Evolutionary conservation across 768 basidiomycete species (phyloP), one percentile per base, ranked within the genome.

Genomic region (Chlorophyllum brunneum): DNA sequence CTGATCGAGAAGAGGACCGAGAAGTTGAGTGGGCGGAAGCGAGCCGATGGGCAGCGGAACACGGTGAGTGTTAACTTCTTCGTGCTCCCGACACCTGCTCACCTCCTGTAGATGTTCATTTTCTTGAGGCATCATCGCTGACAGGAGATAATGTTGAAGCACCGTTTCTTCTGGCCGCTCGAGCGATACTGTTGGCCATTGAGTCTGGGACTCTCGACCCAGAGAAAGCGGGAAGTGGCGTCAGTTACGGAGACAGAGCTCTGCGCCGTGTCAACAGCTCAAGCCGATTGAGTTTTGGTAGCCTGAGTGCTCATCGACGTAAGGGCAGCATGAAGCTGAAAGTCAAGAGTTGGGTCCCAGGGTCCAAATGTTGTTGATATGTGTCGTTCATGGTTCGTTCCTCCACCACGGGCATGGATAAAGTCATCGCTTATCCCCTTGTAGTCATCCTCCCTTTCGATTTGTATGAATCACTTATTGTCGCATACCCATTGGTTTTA

Each of bases 21-120:
- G 90, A 98, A 67, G 94, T 99, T 33, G 92, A 95, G 60, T 97
- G 91, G 85, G 79, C 86, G 22, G 97, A 99, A 70, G 97, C 92
- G 8, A 92, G 90, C 61, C 76, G 81, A 63, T 99, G 94, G 94
- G 95, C 97, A 16, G 88, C 93, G 43, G 92, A 95, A 66, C 94
- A 98, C 66, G 89, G 94, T 93, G 58, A 55, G 76, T 62, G 38
- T 26, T 44, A 16, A 6, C 39, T 45, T 37, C 42, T 38, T 39
- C 16, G 16, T 23, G 18, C 2, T 22, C 33, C 51, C 47, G 48
- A 30, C 55, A 44, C 42, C 29, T 41, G 51, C 48, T 54, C 31
- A 50, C 16, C 48, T 30, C 61, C 9, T 23, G 7, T 30, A 98
- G 95, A 90, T 59, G 81, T 97, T 5, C 88, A 97, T 60, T 98